These are phyloP conservation scores for Annona squamosa DNA, from an alignment of 164 flowering plant genomes.

Conservation along the genomic window DNA sequence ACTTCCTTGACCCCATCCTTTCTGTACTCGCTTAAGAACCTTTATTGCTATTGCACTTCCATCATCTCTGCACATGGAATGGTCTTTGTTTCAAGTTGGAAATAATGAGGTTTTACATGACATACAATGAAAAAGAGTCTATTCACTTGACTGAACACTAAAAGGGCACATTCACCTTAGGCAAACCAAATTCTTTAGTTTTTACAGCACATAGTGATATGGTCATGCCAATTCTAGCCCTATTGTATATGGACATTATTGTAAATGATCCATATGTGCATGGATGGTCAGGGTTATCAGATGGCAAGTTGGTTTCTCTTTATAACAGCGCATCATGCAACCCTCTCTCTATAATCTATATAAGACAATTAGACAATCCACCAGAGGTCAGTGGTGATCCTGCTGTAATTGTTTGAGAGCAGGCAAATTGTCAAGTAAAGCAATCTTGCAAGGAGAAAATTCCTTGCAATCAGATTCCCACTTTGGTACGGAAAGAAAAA, in stretches of 20 bases:
- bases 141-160: not conserved
- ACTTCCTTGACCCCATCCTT: conserved; percentile 85
- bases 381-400: not conserved
- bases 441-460: not conserved
- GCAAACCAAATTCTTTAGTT: not conserved
- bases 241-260: not conserved
- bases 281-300: not conserved
- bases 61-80: conserved; percentile 59
- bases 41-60: conserved; percentile 68
- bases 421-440: not conserved
- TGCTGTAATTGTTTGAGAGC: not conserved
- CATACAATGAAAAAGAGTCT: not conserved
- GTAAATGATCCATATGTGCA: not conserved
- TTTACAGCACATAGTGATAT: not conserved
- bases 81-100: not conserved
- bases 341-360: not conserved
- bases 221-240: not conserved
- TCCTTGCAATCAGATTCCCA: not conserved
- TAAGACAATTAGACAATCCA: not conserved
- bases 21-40: conserved; percentile 58
- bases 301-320: not conserved
- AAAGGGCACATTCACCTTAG: not conserved
- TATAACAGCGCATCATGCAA: not conserved
- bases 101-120: not conserved
- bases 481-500: not conserved